Evolutionary conservation across 345 rosid genomes (phyloP), one percentile per base, ranked within the genome.

Genomic region (Crucihimalaya himalaica): DNA sequence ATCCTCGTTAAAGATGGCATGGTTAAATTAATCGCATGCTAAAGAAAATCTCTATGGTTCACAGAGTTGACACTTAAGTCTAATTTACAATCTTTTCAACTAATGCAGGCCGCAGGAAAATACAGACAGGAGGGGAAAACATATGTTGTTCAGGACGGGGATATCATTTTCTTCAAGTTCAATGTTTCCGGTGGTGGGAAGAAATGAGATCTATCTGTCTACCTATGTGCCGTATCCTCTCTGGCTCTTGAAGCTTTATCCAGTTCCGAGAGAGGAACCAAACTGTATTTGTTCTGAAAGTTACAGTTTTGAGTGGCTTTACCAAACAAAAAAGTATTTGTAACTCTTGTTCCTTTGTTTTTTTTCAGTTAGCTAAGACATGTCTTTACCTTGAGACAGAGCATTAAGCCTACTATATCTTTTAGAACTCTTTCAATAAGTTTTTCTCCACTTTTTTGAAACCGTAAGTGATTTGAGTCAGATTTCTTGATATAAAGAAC

Each of bases 131-230:
- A 90, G 70, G 99, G 99, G 31, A 95, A 95, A 81, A 92, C 97
- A 1, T 95, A 95, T 60, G 82, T 90, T 43, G 99, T 95, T 42
- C 99, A 87, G 76, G 99, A 95, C 29, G 98, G 94, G 50, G 99
- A 95, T 83, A 27, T 92, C 23, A 92, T 95, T 73, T 90, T 87
- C 80, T 96, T 96, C 87, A 96, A 96, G 89, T 96, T 96, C 79
- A 96, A 95, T 45, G 98, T 92, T 40, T 92, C 98, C 1, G 90
- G 98, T 12, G 98, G 97, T 52, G 99, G 99, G 43, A 96, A 96
- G 90, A 96, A 96, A 84, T 90, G 91, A 88, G 81, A 34, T 54
- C 28, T 42, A 9, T 59, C 58, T 29, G 20, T 50, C 73, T 50
- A 58, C 55, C 54, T 66, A 48, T 73, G 23, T 19, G 9, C 8